phyloP scores from a whole-genome alignment of 1,284 basidiomycete species.

The Laetiporus sulphureus region DNA sequence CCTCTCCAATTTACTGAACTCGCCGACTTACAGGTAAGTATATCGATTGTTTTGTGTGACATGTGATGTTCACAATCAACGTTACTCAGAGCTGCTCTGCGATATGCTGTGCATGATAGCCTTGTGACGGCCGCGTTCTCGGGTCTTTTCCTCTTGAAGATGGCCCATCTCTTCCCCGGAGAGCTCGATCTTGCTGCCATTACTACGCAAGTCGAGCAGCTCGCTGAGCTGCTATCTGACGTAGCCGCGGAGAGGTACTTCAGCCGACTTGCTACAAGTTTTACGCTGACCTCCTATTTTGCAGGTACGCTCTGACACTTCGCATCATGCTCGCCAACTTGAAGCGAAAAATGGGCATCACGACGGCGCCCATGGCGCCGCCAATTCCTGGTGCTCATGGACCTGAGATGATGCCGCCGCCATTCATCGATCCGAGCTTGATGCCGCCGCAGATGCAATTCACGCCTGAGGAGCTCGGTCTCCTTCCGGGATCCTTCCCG shows the following conservation, averaged over 20 bases:
- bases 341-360: constrained; percentile 75
- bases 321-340: constrained; percentile 88
- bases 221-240: constrained; percentile 76
- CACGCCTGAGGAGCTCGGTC: constrained; percentile 78
- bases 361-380: constrained; percentile 46
- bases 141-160: constrained; percentile 88
- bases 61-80: too few species aligned
- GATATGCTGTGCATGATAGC: constrained; percentile 90
- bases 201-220: constrained; percentile 74
- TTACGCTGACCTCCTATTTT: not conserved
- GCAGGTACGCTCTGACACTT: constrained; percentile 79
- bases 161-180: constrained; percentile 79
- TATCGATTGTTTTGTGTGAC: too few species aligned
- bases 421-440: constrained; percentile 49
- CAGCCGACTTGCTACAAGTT: not conserved
- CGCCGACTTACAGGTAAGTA: constrained; percentile 64
- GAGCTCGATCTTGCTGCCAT: constrained; percentile 75
- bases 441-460: constrained; percentile 56
- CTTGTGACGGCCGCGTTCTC: constrained; percentile 91
- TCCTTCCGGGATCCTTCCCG: constrained; percentile 51
- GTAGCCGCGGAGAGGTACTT: constrained; percentile 77
- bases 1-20: constrained; percentile 73
- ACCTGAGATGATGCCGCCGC: constrained; percentile 27
- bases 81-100: constrained; percentile 66
- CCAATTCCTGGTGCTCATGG: constrained; percentile 27